Conservation (phyloP, 768 basidiomycete genomes). For the Pleurotus djamor region DNA sequence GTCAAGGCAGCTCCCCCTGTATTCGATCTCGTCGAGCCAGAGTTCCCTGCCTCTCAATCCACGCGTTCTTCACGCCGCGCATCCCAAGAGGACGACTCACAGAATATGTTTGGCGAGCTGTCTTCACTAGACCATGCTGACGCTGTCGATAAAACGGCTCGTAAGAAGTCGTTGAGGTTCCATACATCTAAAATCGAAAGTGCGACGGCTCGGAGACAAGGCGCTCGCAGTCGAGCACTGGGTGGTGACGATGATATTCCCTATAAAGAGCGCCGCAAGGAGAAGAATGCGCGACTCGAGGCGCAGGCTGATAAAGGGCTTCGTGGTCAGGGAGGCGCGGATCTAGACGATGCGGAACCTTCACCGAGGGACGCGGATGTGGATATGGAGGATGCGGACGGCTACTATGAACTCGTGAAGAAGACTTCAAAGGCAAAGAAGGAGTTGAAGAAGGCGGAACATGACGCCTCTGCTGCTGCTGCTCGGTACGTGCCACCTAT, state of each 20-base stretch:
- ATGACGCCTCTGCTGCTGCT: slow-evolving; percentile 62
- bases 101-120: slow-evolving; percentile 63
- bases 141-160: slow-evolving; percentile 78
- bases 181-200: slow-evolving; percentile 91
- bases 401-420: slow-evolving; percentile 92
- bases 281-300: slow-evolving; percentile 51
- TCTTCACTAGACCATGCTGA: slow-evolving; percentile 68
- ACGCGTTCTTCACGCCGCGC: slow-evolving; percentile 22
- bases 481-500: slow-evolving; percentile 46
- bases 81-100: slow-evolving; percentile 33
- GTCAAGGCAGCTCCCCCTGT: slow-evolving; percentile 24
- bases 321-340: slow-evolving; percentile 56
- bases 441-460: slow-evolving; percentile 76
- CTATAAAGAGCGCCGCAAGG: slow-evolving; percentile 72
- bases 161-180: slow-evolving; percentile 85
- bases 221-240: slow-evolving; percentile 64
- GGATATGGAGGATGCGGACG: slow-evolving; percentile 52
- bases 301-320: slow-evolving; percentile 49
- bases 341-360: slow-evolving; percentile 60
- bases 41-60: slow-evolving; percentile 46
- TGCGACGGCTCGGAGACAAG: slow-evolving; percentile 69
- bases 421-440: slow-evolving; percentile 68
- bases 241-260: slow-evolving; percentile 97
- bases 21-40: slow-evolving; percentile 83
- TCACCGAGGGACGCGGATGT: slow-evolving; percentile 30